These are phyloP conservation scores for Citrus glauca DNA, from an alignment of 345 rosid genomes.

Conservation along the genomic window DNA sequence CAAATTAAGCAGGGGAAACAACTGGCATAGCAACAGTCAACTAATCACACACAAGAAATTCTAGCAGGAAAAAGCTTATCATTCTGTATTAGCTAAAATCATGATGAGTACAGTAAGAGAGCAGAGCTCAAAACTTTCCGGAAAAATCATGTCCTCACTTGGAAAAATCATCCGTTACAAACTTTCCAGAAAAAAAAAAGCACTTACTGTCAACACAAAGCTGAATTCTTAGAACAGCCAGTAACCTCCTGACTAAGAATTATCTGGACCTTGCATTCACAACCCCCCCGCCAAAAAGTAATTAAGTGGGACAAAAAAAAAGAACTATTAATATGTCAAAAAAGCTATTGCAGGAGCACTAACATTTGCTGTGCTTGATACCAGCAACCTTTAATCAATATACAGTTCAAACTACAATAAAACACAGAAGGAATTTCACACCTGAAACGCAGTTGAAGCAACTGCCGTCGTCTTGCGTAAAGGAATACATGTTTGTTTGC, in stretches of 20 bases:
- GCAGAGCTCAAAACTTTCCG: not conserved
- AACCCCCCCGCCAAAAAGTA: not conserved
- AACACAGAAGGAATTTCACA: slow-evolving; percentile 14
- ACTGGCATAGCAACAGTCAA: not conserved
- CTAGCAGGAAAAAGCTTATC: not conserved
- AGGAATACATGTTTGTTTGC: slow-evolving; percentile 48
- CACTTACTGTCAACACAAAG: not conserved
- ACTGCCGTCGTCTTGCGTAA: slow-evolving; percentile 45
- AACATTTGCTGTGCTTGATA: not conserved
- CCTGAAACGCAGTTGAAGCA: slow-evolving; percentile 61
- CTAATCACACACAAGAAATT: not conserved
- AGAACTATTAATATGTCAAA: not conserved
- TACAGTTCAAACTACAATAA: slow-evolving; percentile 2
- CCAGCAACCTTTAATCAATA: not conserved
- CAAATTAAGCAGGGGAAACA: not conserved
- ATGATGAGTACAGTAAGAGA: not conserved
- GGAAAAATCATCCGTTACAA: not conserved
- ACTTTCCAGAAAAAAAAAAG: not conserved
- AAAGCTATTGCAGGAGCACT: not conserved
- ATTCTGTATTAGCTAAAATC: not conserved
- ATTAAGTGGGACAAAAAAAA: not conserved
- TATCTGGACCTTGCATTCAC: not conserved
- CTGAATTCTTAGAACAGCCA: not conserved
- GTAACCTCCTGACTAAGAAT: not conserved
- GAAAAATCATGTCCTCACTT: not conserved